Evolutionary conservation across 371 early-diverging fungal genomes (phyloP), one percentile per base, ranked within the genome.

Genomic region (Mortierella sp.): DNA sequence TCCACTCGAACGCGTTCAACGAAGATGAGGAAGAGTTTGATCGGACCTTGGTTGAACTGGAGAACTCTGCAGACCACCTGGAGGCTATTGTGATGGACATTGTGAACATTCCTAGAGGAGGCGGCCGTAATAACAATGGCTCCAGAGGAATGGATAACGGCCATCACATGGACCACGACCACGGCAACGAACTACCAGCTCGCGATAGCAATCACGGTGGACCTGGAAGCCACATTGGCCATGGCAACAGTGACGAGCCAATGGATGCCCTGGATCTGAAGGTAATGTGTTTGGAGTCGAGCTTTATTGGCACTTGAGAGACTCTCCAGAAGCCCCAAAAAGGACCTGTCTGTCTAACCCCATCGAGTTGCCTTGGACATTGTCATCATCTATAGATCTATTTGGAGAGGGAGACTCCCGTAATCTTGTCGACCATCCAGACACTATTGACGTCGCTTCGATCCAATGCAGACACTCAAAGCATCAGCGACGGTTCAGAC

Each of bases 401-500:
- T 63, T 81, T 97, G 16, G 96, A 96, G 78, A 80, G 81, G 29
- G 92, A 95, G 63, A 96, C 96, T 0, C 95, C 93, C 72, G 79
- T 82, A 28, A 95, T 96, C 51, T 95, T 97, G 6, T 87, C 91
- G 24, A 89, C 92, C 0, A 96, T 97, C 52, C 96, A 97, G 67
- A 81, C 79, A 14, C 81, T 97, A 24, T 79, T 96, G 44, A 79
- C 80, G 21, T 85, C 91, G 6, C 86, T 96, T 67, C 86, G 94
- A 22, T 82, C 88, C 40, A 67, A 71, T 34, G 74, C 88, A 39
- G 73, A 81, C 54, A 82, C 82, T 21, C 64, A 83, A 2, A 91
- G 89, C 52, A 91, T 91, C 21, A 81, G 76, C 0, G 87, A 92
- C 25, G 90, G 88, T 0, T 86, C 92, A 34, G 72, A 67, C 17